Conservation (phyloP, 2,329 filamentous ascomycete genomes). For the Pezicula carpinea region DNA sequence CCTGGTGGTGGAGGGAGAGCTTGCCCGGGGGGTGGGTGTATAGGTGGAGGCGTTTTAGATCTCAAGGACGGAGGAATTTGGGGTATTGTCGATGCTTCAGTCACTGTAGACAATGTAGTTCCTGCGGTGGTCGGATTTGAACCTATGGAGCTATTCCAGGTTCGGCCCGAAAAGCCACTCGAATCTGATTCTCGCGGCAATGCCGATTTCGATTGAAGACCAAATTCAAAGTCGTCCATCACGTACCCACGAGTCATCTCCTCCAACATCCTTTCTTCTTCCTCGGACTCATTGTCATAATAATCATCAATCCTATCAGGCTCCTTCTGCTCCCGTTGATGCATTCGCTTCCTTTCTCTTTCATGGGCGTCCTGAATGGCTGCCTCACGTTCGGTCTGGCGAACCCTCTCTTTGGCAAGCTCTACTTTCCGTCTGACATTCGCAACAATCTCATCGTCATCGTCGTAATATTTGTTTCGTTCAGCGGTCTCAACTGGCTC, state of each 20-base stretch:
- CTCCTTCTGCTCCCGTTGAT: slow-evolving; percentile 15
- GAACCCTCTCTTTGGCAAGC: slow-evolving; percentile 69
- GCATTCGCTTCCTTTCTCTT: slow-evolving; percentile 45
- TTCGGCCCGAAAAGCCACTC: slow-evolving; percentile 70
- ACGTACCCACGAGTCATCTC: slow-evolving; percentile 83
- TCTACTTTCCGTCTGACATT: slow-evolving; percentile 65
- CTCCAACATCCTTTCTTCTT: slow-evolving; percentile 73
- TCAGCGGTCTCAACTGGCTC: slow-evolving; percentile 57
- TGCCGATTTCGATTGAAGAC: slow-evolving; percentile 60
- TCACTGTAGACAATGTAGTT: slow-evolving; percentile 67
- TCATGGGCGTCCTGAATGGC: slow-evolving; percentile 56
- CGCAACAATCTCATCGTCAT: slow-evolving; percentile 42
- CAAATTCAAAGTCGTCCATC: slow-evolving; percentile 78
- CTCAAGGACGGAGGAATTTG: slow-evolving; percentile 20
- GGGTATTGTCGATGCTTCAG: slow-evolving; percentile 42
- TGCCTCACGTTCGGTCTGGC: slow-evolving; percentile 68
- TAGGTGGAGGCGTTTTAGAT: slow-evolving; percentile 17
- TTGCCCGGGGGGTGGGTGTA: slow-evolving; percentile 20
- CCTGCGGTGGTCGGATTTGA: slow-evolving; percentile 67
- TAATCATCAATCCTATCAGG: slow-evolving; percentile 49
- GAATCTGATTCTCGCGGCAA: slow-evolving; percentile 77
- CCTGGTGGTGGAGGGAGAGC: slow-evolving; percentile 37
- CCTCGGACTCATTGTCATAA: slow-evolving; percentile 61
- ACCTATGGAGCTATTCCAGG: slow-evolving; percentile 75
- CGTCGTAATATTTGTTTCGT: slow-evolving; percentile 30